phyloP scores from a whole-genome alignment of 2,329 filamentous ascomycete species.

The Aulographum hederae region DNA sequence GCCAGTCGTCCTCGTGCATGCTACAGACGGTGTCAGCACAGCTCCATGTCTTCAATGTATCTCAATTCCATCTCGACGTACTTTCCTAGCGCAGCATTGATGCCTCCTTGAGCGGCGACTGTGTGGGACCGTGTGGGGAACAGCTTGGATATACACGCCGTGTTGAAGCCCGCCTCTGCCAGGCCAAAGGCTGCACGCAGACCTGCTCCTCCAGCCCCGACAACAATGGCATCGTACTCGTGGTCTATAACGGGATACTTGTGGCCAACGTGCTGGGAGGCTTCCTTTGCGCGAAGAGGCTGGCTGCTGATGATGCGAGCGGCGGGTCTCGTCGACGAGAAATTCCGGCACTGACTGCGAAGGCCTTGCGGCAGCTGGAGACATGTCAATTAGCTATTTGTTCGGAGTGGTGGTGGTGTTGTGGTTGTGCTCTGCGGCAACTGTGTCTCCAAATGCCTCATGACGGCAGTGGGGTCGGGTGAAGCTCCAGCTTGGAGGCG shows the following conservation, averaged over 20 bases:
- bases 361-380: too few species aligned
- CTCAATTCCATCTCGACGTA: constrained; percentile 11
- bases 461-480: too few species aligned
- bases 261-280: constrained; percentile 64
- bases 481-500: too few species aligned
- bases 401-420: too few species aligned
- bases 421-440: too few species aligned
- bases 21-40: constrained; percentile 10
- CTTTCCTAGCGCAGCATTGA: constrained; percentile 78
- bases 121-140: constrained; percentile 77
- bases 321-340: constrained; percentile 71
- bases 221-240: constrained; percentile 95
- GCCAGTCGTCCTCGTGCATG: constrained; percentile 97
- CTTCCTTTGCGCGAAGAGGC: constrained; percentile 83
- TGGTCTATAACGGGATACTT: constrained; percentile 98
- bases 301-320: constrained; percentile 74
- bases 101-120: constrained; percentile 58
- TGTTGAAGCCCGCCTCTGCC: constrained; percentile 78
- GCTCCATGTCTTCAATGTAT: not conserved
- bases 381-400: too few species aligned
- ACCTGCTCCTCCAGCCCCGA: constrained; percentile 67
- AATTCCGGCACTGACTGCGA: constrained; percentile 44
- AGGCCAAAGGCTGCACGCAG: constrained; percentile 72
- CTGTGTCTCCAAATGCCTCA: too few species aligned
- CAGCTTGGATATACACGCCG: constrained; percentile 69